Evolutionary conservation across 2,329 filamentous ascomycete genomes (phyloP).

Genomic region (Chrysoporthe austroafricana): DNA sequence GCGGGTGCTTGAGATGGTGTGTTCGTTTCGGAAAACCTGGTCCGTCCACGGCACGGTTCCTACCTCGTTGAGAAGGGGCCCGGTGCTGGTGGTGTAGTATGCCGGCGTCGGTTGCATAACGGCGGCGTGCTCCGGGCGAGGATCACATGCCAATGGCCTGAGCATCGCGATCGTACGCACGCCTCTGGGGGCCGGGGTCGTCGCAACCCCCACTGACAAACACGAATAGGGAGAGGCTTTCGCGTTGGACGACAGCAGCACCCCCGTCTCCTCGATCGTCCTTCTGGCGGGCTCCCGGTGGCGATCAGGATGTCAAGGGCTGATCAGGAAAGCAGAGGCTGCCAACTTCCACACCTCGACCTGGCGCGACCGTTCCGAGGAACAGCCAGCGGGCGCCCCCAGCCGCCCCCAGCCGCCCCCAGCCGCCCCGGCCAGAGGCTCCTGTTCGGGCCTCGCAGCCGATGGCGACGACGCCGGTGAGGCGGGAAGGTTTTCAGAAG

Average conservation of each 20-base stretch:
- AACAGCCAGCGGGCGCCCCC: not conserved
- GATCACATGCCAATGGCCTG: constrained; percentile 1
- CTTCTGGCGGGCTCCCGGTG: not conserved
- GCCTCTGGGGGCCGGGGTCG: too few species aligned
- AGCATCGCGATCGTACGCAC: not conserved
- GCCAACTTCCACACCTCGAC: not conserved
- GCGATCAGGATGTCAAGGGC: constrained; percentile 5
- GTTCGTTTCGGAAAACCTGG: constrained; percentile 13
- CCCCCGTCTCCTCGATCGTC: not conserved
- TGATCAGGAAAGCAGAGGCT: constrained; percentile 10
- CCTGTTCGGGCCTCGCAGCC: not conserved
- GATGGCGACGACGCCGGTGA: not conserved
- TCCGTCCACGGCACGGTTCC: not conserved
- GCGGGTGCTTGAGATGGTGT: not conserved
- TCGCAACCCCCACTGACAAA: too few species aligned
- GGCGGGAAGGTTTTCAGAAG: not conserved
- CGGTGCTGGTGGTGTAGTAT: not conserved
- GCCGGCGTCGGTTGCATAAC: not conserved
- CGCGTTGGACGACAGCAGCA: not conserved
- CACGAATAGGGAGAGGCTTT: not conserved
- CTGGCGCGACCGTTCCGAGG: not conserved
- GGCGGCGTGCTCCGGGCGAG: not conserved
- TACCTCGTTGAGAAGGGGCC: not conserved
- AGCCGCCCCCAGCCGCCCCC: not conserved
- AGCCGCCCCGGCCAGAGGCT: not conserved